Conservation (phyloP, 2,329 filamentous ascomycete genomes). For the Fusarium albidum region DNA sequence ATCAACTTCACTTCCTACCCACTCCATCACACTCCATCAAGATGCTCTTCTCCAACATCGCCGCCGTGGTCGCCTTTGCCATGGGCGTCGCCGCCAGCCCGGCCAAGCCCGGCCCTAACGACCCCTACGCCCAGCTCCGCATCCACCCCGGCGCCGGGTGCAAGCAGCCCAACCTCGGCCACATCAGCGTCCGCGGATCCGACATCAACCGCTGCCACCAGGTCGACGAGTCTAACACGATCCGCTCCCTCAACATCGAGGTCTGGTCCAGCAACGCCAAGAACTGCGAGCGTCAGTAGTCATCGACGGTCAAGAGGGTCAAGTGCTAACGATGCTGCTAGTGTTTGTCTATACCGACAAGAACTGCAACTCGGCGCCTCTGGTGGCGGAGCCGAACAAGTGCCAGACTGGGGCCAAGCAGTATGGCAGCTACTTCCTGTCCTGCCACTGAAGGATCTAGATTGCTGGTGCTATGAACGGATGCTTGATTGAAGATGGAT, state of each 20-base stretch:
- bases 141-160: constrained; percentile 4
- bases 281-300: neutral
- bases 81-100: neutral
- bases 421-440: constrained; percentile 1
- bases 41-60: constrained; percentile 6
- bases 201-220: constrained; percentile 1
- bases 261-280: neutral
- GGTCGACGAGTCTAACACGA: neutral
- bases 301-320: too few relatives aligned
- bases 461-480: too few relatives aligned
- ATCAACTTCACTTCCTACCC: too few relatives aligned
- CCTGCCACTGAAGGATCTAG: too few relatives aligned
- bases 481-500: too few relatives aligned
- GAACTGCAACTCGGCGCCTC: neutral
- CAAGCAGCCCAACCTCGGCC: constrained; percentile 6
- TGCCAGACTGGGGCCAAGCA: neutral
- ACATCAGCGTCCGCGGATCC: constrained; percentile 6
- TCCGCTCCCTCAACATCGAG: neutral
- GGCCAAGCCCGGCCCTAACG: neutral
- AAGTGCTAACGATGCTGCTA: neutral
- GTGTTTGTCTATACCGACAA: neutral
- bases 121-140: constrained; percentile 4
- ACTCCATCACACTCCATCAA: too few relatives aligned
- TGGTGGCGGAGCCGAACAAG: too few relatives aligned
- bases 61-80: constrained; percentile 3